These are phyloP conservation scores for Fusarium paranaense DNA, from an alignment of 2,329 filamentous ascomycete genomes.

Conservation along the genomic window DNA sequence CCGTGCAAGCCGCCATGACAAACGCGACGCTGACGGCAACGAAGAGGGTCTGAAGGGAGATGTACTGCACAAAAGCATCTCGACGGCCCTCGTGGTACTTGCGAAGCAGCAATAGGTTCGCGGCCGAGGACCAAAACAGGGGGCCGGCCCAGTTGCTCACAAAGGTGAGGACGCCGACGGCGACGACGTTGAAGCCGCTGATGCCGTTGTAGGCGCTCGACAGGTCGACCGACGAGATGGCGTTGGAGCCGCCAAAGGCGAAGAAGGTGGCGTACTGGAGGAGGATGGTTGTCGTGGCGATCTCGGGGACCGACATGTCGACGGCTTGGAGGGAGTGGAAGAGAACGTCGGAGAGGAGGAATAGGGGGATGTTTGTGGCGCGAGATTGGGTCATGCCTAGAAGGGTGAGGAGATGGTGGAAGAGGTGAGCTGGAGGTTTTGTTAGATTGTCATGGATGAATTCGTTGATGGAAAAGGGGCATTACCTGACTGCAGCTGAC, in stretches of 20 bases:
- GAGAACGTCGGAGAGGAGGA: constrained; percentile 77
- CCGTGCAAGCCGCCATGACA: constrained; percentile 90
- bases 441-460: constrained; percentile 6
- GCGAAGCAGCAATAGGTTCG: constrained; percentile 68
- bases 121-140: constrained; percentile 84
- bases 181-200: constrained; percentile 79
- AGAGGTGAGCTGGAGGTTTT: constrained; percentile 50
- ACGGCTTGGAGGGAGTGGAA: constrained; percentile 62
- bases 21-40: constrained; percentile 72
- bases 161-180: constrained; percentile 87
- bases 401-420: constrained; percentile 80
- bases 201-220: constrained; percentile 97
- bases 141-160: constrained; percentile 91
- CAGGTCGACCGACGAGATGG: constrained; percentile 94
- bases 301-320: constrained; percentile 64
- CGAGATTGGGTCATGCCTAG: constrained; percentile 90
- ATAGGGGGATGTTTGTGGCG: constrained; percentile 85
- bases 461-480: neutral
- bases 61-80: constrained; percentile 61
- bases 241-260: constrained; percentile 89
- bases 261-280: constrained; percentile 90
- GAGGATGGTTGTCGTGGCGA: constrained; percentile 78
- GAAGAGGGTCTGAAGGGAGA: constrained; percentile 77
- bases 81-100: constrained; percentile 42
- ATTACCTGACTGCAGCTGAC: constrained; percentile 47